Base-by-base conservation (phyloP, 202 grass and related monocot species). In the Zoysia matrella region DNA sequence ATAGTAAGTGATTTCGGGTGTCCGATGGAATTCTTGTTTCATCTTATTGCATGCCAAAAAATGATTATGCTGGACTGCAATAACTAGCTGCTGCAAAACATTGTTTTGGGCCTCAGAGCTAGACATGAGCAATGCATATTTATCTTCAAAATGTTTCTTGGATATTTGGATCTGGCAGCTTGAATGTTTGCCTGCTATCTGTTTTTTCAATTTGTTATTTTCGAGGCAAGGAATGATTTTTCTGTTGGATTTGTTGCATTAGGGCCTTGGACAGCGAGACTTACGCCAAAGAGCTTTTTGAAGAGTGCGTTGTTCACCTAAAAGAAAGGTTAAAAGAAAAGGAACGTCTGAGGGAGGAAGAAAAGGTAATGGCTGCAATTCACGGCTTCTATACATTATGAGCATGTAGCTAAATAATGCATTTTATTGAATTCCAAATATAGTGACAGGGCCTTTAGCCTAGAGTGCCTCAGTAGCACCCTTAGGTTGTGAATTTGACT, bases 311-410 rank as follows among this genome's bases (percentile, higher is more conserved):
- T 30, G 22, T 30, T 30, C 22, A 30, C 22, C 22, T 30, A 30
- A 30, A 30, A 30, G 22, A 30, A 30, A 30, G 22, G 22, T 30
- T 30, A 30, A 30, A 30, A 30, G 22, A 30, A 30, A 30, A 30
- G 22, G 22, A 30, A 30, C 22, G 22, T 71, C 22, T 91, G 83
- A 93, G 93, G 75, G 93, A 99, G 83, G 96, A 99, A 78, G 96
- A 99, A 67, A 99, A 96, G 85, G 95, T 98, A 88, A 76, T 65
- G 52, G 7, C 79, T 52, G 12, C 82, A 57, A 63, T 67, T 48
- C 7, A 77, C 2, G 48, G 69, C 3, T 52, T 11, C 62, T 9
- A 77, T 76, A 11, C 11, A 70, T 46, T 30, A 30, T 61, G 57
- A 56, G 52, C n/a, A 42, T 1, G 8, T 52, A 15, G 12, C 11